Percentiles rank a stretch among this genome's conserved stretches.
Conservation (phyloP, 768 basidiomycete genomes). For the Dictyophora rubrovolvata region DNA sequence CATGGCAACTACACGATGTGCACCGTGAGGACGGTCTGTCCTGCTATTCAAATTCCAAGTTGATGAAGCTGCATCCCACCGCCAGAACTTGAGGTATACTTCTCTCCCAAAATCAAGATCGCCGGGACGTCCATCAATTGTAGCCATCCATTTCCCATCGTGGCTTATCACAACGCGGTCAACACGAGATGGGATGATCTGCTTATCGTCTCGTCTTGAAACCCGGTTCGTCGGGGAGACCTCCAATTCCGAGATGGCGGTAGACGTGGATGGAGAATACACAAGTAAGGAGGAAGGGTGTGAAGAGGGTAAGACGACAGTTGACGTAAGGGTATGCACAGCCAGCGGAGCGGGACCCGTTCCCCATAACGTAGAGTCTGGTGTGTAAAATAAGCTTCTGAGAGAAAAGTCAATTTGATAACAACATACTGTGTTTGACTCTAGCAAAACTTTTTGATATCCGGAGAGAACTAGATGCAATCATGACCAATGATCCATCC, state of each 20-base stretch:
- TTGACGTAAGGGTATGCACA: slow-evolving; percentile 60
- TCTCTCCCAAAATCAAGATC: slow-evolving; percentile 57
- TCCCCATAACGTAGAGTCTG: slow-evolving; percentile 28
- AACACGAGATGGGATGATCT: slow-evolving; percentile 65
- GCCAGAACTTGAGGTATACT: slow-evolving; percentile 85
- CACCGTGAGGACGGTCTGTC: slow-evolving; percentile 79
- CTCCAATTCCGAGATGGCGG: slow-evolving; percentile 78
- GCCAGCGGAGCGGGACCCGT: slow-evolving; percentile 51
- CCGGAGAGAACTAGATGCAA: slow-evolving; percentile 62
- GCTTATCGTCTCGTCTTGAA: slow-evolving; percentile 68
- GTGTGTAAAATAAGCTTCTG: slow-evolving; percentile 28
- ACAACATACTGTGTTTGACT: slow-evolving; percentile 59
- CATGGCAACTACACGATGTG: slow-evolving; percentile 47
- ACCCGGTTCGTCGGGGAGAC: slow-evolving; percentile 90
- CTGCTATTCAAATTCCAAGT: slow-evolving; percentile 78
- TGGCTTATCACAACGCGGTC: slow-evolving; percentile 57
- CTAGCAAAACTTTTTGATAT: slow-evolving; percentile 64
- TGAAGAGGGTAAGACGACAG: slow-evolving; percentile 82
- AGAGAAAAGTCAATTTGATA: background rate
- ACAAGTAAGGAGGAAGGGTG: slow-evolving; percentile 94
- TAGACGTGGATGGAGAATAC: slow-evolving; percentile 64
- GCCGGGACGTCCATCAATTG: slow-evolving; percentile 65
- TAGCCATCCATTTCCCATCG: slow-evolving; percentile 85
- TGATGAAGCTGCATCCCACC: slow-evolving; percentile 56
- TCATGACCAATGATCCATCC: slow-evolving; percentile 72